Conservation (phyloP, 495 filamentous ascomycete species). For the Trichoderma virens region DNA sequence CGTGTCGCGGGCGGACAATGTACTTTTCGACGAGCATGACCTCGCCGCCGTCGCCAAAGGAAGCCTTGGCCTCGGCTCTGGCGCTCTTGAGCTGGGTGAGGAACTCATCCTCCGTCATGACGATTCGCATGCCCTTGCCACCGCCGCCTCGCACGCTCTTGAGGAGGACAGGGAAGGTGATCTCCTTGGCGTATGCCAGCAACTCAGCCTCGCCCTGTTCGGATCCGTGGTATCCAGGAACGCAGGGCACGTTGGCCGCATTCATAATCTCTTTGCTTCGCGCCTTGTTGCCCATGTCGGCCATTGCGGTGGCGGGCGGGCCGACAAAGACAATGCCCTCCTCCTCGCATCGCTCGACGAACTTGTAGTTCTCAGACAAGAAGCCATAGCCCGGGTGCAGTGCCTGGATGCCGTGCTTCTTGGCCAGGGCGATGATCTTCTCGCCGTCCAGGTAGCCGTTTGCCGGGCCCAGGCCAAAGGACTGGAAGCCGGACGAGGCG, state of each 20-base stretch:
- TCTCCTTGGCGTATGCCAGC: constrained; percentile 63
- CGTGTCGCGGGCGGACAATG: constrained; percentile 87
- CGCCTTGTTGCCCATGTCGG: constrained; percentile 96
- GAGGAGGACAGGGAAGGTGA: constrained; percentile 86
- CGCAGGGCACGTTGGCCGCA: constrained; percentile 84
- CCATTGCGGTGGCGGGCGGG: constrained; percentile 85
- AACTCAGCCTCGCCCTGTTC: constrained; percentile 73
- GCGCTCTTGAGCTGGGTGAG: constrained; percentile 74
- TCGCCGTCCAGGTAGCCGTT: constrained; percentile 88
- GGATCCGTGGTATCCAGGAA: constrained; percentile 87
- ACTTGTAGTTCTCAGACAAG: constrained; percentile 87
- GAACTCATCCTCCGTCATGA: constrained; percentile 65
- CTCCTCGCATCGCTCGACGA: constrained; percentile 82
- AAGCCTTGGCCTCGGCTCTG: constrained; percentile 80
- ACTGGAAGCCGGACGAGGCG: constrained; percentile 72
- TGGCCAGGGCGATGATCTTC: constrained; percentile 80
- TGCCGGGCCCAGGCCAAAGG: constrained; percentile 72
- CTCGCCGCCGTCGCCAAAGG: constrained; percentile 79
- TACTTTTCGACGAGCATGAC: constrained; percentile 97
- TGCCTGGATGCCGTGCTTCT: constrained; percentile 73
- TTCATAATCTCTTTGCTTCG: constrained; percentile 91
- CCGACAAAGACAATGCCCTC: constrained; percentile 93
- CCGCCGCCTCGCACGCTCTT: constrained; percentile 97
- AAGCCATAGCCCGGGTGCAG: constrained; percentile 98
- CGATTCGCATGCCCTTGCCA: constrained; percentile 99